A percentile compares a stretch with the other conserved stretches of the same genome.
phyloP scores from a whole-genome alignment of 148 eudicot species.

The Chenopodium album region DNA sequence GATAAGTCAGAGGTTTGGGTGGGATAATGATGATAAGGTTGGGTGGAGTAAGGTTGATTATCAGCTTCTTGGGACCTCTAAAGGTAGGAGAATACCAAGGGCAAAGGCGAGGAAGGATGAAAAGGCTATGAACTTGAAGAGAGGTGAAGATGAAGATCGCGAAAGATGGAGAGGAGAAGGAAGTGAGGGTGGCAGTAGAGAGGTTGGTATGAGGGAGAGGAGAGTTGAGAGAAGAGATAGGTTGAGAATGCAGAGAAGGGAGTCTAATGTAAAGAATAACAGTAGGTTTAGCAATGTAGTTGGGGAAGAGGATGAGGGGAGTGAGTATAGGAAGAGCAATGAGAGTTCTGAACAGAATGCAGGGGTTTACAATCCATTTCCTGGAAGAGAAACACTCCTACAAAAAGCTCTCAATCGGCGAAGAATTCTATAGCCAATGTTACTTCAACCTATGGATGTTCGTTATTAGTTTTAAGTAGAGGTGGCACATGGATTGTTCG shows the following conservation, averaged over 20 bases:
- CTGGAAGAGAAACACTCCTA: conserved; percentile 65
- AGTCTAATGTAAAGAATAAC: not conserved
- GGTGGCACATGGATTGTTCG: no score
- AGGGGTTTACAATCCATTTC: conserved; percentile 44
- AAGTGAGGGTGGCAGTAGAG: not conserved
- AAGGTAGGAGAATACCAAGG: conserved; percentile 71
- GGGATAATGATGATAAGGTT: conserved; percentile 71
- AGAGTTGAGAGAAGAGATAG: conserved; percentile 58
- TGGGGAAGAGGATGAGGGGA: conserved; percentile 1
- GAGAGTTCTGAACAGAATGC: conserved; percentile 7
- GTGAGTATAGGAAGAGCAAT: not conserved
- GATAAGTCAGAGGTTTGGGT: conserved; percentile 66
- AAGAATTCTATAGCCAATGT: conserved; percentile 6
- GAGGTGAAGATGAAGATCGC: not conserved
- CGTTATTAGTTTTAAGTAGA: not conserved
- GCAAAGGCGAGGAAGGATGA: conserved; percentile 13
- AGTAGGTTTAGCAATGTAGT: not conserved
- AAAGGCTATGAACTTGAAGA: not conserved
- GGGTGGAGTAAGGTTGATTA: conserved; percentile 70
- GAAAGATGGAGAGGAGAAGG: not conserved
- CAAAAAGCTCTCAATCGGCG: conserved; percentile 37
- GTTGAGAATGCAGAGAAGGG: conserved; percentile 37
- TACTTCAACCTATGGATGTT: not conserved
- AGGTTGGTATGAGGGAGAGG: conserved; percentile 25
- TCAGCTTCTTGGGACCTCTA: conserved; percentile 70